Evolutionary conservation across 1,284 basidiomycete genomes (phyloP).

Genomic region (Boletellus sp.): DNA sequence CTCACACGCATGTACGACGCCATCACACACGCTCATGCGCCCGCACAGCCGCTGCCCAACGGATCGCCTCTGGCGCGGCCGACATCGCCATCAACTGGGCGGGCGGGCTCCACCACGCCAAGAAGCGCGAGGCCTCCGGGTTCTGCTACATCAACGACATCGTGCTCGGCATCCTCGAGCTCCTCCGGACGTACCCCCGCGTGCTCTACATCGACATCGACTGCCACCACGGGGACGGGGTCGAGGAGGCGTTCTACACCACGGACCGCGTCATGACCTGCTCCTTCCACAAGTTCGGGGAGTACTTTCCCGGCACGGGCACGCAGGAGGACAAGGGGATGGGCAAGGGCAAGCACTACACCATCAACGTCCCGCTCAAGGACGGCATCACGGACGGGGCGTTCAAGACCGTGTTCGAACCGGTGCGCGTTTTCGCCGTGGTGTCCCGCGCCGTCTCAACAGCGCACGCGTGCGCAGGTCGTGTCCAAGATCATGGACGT

Average conservation of each 20-base stretch:
- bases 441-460: too few relatives aligned
- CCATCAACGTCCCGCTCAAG: conserved; percentile 90
- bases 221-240: conserved; percentile 97
- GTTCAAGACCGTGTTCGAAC: conserved; percentile 84
- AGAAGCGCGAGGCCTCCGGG: conserved; percentile 93
- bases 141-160: conserved; percentile 99
- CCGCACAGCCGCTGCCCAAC: conserved; percentile 70
- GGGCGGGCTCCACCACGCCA: conserved; percentile 95
- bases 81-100: conserved; percentile 98
- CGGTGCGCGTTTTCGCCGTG: conserved; percentile 61
- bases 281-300: conserved; percentile 95
- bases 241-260: conserved; percentile 98
- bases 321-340: conserved; percentile 84
- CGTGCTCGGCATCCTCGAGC: conserved; percentile 85
- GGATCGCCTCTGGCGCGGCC: conserved; percentile 76
- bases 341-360: conserved; percentile 85
- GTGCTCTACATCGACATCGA: conserved; percentile 98
- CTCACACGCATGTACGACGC: neutral
- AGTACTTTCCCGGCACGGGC: conserved; percentile 96
- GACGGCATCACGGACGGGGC: conserved; percentile 90
- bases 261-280: conserved; percentile 96
- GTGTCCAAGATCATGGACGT: conserved; percentile 87
- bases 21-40: neutral
- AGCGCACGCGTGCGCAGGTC: too few relatives aligned
- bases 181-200: conserved; percentile 77